Conservation (phyloP, 2,329 filamentous ascomycete genomes). For the Helicocarpus griseus region DNA sequence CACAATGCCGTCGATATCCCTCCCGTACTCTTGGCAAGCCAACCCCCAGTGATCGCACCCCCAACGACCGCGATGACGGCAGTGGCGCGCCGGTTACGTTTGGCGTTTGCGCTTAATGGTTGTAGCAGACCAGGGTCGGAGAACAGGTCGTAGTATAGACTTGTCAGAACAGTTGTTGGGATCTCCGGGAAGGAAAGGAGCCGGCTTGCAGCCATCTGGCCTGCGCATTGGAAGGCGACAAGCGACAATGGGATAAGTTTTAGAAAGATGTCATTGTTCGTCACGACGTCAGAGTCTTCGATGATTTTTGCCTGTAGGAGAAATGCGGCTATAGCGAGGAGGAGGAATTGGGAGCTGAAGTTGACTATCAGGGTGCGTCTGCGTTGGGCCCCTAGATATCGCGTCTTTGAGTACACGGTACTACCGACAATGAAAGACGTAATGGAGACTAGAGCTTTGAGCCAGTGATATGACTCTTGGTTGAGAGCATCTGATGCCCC, state of each 20-base stretch:
- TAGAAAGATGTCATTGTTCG: slow-evolving; percentile 20
- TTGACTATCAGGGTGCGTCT: slow-evolving; percentile 31
- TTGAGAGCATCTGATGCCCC: slow-evolving; percentile 32
- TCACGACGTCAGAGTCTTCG: slow-evolving; percentile 18
- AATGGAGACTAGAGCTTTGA: slow-evolving; percentile 37
- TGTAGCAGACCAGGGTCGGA: slow-evolving; percentile 29
- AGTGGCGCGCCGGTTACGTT: slow-evolving; percentile 29
- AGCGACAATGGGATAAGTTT: slow-evolving; percentile 34
- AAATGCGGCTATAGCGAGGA: slow-evolving; percentile 32
- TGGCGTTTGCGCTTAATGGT: slow-evolving; percentile 28
- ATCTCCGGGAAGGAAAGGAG: slow-evolving; percentile 35
- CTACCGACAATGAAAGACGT: slow-evolving; percentile 32
- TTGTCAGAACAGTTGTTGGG: slow-evolving; percentile 38
- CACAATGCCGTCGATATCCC: slow-evolving; percentile 37
- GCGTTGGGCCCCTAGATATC: slow-evolving; percentile 24
- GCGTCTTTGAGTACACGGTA: slow-evolving; percentile 31
- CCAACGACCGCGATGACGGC: slow-evolving; percentile 29
- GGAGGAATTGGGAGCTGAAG: slow-evolving; percentile 30
- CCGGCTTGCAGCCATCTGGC: slow-evolving; percentile 34
- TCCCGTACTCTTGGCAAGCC: slow-evolving; percentile 32
- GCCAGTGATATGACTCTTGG: slow-evolving; percentile 33
- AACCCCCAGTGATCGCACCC: slow-evolving; percentile 34
- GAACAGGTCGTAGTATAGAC: slow-evolving; percentile 37
- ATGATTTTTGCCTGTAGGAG: slow-evolving; percentile 31
- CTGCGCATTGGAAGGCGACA: slow-evolving; percentile 37